Base-by-base conservation (phyloP, 1,139 yeast species). In the Nadsonia commutata region DNA sequence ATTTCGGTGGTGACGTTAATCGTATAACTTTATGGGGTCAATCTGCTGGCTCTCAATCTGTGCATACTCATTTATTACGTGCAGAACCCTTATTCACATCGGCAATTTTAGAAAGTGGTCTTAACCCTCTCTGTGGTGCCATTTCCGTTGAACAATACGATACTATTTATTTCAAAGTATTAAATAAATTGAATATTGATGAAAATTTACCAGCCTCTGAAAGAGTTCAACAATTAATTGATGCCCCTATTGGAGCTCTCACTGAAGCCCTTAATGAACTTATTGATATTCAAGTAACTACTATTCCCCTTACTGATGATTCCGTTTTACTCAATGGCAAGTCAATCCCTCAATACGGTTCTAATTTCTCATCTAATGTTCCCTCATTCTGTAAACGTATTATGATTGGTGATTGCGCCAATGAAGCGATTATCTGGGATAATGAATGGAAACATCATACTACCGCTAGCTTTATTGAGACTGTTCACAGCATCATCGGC, bases 1-100 rank as follows among this genome's bases (percentile, higher is more conserved):
- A 27, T 31, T 40, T 40, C 27, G 43, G 43, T 9, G 43, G 43
- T 2, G 43, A 40, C 17, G 27, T 11, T 6, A 20, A 41, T 23
- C 40, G 43, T 2, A 33, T 41, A 2, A 41, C 43, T 2, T 40
- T 41, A 2, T 27, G 31, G 7, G 43, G 43, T 9, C 40, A 41
- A 37, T 41, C 43, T 5, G 38, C 43, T 2, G 43, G 43, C 8
- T 27, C 33, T 4, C 33, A 27, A 27, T 27, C 33, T 11, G 33
- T 27, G 4, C 33, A 27, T 27, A 11, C n/a, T 11, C 33, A 27
- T 27, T 4, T 16, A 13, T 13, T 27, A 3, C 33, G 33, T 27
- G 16, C 9, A 11, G 33, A 27, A 13, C 33, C 33, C 4, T 27
- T 27, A 13, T 27, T 27, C n/a, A 11, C 33, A 27, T 27, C 33